Evolutionary conservation across 2,329 filamentous ascomycete genomes (phyloP).

Genomic region (Aspergillus unguis): DNA sequence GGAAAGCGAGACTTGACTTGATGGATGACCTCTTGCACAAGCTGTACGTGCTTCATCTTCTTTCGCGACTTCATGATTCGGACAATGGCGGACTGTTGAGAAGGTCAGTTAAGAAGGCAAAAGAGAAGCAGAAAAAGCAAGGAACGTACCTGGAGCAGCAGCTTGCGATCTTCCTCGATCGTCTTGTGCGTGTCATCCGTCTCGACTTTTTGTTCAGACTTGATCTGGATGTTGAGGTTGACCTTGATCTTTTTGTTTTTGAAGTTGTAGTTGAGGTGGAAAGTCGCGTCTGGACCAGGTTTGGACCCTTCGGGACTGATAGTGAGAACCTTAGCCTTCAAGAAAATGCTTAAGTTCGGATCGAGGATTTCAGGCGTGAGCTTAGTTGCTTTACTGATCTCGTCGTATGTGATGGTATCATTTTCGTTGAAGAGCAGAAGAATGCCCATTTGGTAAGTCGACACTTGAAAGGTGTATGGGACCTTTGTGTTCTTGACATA

Average conservation of each 20-base stretch:
- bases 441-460: slow-evolving; percentile 96
- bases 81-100: slow-evolving; percentile 82
- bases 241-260: slow-evolving; percentile 98
- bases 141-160: slow-evolving; percentile 83
- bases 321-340: slow-evolving; percentile 87
- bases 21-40: slow-evolving; percentile 91
- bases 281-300: slow-evolving; percentile 72
- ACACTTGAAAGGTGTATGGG: slow-evolving; percentile 95
- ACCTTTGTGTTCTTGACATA: slow-evolving; percentile 88
- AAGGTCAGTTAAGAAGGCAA: slow-evolving; percentile 7
- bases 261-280: slow-evolving; percentile 87
- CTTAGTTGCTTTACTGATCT: slow-evolving; percentile 77
- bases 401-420: slow-evolving; percentile 79
- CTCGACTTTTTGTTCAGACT: slow-evolving; percentile 94
- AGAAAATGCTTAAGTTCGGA: slow-evolving; percentile 76
- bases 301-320: slow-evolving; percentile 71
- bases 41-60: slow-evolving; percentile 94
- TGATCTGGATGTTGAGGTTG: slow-evolving; percentile 91
- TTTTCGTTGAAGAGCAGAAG: slow-evolving; percentile 91
- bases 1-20: slow-evolving; percentile 92
- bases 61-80: slow-evolving; percentile 99
- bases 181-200: slow-evolving; percentile 98
- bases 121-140: slow-evolving; percentile 16
- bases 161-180: slow-evolving; percentile 95
- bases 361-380: slow-evolving; percentile 80